Conservation (phyloP, 164 flowering plant species). For the Buxus sempervirens region DNA sequence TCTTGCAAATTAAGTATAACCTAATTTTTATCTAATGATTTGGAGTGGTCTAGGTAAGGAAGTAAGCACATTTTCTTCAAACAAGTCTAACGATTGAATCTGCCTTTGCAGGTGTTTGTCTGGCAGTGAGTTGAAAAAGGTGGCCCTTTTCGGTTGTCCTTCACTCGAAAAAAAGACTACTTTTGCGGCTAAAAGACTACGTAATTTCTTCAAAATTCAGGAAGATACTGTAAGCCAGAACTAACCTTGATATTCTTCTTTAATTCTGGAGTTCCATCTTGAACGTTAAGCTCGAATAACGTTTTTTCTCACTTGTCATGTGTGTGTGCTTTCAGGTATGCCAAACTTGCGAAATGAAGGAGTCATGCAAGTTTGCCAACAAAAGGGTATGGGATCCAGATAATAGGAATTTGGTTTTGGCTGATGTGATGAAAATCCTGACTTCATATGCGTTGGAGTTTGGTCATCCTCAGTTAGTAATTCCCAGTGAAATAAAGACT, state of each 20-base stretch:
- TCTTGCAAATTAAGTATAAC: not conserved
- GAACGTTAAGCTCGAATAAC: not conserved
- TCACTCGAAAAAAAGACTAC: constrained; percentile 37
- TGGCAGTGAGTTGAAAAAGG: constrained; percentile 57
- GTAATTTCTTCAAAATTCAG: constrained; percentile 49
- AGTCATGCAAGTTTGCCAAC: constrained; percentile 58
- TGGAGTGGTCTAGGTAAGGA: not conserved
- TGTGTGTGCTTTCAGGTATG: constrained; percentile 55
- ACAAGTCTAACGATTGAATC: too few species aligned
- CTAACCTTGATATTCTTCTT: not conserved
- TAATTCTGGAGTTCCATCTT: not conserved
- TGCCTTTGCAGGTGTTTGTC: constrained; percentile 62
- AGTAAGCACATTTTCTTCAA: not conserved
- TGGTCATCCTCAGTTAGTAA: constrained; percentile 31
- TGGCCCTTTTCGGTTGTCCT: constrained; percentile 85
- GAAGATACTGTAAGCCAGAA: constrained; percentile 60
- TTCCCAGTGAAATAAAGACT: constrained; percentile 46
- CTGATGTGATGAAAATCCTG: constrained; percentile 48
- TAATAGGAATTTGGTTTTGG: constrained; percentile 35
- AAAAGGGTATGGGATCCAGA: constrained; percentile 35
- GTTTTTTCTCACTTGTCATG: constrained; percentile 1
- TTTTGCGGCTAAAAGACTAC: constrained; percentile 69
- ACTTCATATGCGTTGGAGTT: constrained; percentile 45
- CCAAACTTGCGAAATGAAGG: constrained; percentile 44
- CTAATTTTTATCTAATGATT: not conserved